These are phyloP conservation scores for Arxiozyma telluris DNA, from an alignment of 1,139 yeast species.

Conservation along the genomic window DNA sequence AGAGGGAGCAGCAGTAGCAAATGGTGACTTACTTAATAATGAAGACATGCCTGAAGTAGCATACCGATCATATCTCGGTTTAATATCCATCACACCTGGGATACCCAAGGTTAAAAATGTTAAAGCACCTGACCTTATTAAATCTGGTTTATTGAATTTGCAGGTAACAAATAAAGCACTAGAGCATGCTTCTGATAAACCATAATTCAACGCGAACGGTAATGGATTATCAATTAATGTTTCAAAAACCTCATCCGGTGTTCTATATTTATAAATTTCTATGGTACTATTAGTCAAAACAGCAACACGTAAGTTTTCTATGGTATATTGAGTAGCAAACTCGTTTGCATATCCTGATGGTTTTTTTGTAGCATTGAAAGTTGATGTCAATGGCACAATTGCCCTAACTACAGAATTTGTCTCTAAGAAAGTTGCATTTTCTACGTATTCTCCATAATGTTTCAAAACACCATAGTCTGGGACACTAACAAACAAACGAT, in stretches of 20 bases:
- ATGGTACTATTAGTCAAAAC: constrained; percentile 75
- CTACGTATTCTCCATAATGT: constrained; percentile 60
- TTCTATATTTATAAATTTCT: constrained; percentile 63
- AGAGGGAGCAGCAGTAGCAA: constrained; percentile 17
- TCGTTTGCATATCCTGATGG: constrained; percentile 79
- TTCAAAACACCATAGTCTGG: constrained; percentile 79
- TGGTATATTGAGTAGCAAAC: constrained; percentile 74
- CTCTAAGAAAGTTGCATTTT: constrained; percentile 70
- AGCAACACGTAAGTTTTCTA: constrained; percentile 59
- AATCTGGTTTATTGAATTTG: constrained; percentile 54
- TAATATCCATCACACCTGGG: constrained; percentile 33
- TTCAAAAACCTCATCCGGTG: constrained; percentile 70
- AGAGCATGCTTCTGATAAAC: constrained; percentile 73
- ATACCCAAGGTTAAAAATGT: constrained; percentile 34
- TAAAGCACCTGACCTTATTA: constrained; percentile 34
- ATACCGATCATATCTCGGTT: constrained; percentile 30
- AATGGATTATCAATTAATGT: constrained; percentile 50
- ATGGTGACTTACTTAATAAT: constrained; percentile 19
- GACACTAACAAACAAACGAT: constrained; percentile 59
- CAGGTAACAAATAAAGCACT: constrained; percentile 79
- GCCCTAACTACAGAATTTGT: constrained; percentile 62
- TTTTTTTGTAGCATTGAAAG: constrained; percentile 59
- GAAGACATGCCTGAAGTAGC: constrained; percentile 25
- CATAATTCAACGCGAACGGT: constrained; percentile 47
- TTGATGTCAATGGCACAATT: constrained; percentile 59